A percentile compares a stretch with the other conserved stretches of the same genome.
Evolutionary conservation across 176 grass and related monocot species (phyloP).

Genomic region (Typha latifolia): DNA sequence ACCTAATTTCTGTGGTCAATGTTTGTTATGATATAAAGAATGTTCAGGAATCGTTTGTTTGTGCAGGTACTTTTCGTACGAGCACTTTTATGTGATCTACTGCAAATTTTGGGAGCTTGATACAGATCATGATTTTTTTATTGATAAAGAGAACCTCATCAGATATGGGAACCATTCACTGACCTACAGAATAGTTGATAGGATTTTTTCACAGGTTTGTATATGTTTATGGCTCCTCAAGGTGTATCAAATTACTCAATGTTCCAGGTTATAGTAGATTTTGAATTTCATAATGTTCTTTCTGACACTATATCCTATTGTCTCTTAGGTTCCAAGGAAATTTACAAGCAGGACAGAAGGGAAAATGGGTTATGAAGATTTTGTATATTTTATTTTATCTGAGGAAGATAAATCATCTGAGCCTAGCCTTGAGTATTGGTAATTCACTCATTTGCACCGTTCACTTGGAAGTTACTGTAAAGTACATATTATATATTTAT

Average conservation of each 20-base stretch:
- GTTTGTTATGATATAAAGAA: not conserved
- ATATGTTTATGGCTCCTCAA: not conserved
- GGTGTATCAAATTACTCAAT: slow-evolving; percentile 2
- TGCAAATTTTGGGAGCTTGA: slow-evolving; percentile 99
- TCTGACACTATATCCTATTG: slow-evolving; percentile 13
- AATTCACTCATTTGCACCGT: slow-evolving; percentile 26
- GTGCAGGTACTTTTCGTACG: slow-evolving; percentile 94
- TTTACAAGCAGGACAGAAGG: slow-evolving; percentile 88
- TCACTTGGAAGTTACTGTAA: not conserved
- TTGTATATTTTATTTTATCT: slow-evolving; percentile 96
- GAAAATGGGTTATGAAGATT: slow-evolving; percentile 99
- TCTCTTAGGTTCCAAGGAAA: slow-evolving; percentile 73
- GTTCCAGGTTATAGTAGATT: not conserved
- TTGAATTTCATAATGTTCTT: slow-evolving; percentile 16
- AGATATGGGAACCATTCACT: slow-evolving; percentile 97
- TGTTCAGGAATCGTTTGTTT: slow-evolving; percentile 6
- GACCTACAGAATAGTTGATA: slow-evolving; percentile 98
- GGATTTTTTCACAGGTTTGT: slow-evolving; percentile 91
- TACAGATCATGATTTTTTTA: slow-evolving; percentile 97
- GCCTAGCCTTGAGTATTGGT: slow-evolving; percentile 99
- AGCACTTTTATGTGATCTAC: slow-evolving; percentile 99
- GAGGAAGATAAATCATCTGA: slow-evolving; percentile 98
- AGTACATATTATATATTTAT: not conserved
- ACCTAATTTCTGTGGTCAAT: too few relatives aligned
- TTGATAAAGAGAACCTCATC: slow-evolving; percentile 99